Evolutionary conservation across 1,139 yeast genomes (phyloP).

Genomic region (Pichia sp.): DNA sequence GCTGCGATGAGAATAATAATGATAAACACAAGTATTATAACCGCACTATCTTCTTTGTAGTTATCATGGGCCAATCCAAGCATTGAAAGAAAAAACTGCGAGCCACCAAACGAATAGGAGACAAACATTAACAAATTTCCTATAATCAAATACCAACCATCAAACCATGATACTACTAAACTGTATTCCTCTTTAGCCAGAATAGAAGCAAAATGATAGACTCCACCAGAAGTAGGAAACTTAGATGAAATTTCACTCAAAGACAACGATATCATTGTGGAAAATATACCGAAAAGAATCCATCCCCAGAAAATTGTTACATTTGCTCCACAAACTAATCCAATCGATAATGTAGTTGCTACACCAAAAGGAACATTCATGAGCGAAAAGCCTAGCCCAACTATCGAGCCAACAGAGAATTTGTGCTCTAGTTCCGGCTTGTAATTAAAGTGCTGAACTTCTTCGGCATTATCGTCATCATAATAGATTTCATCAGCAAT

Average conservation of each 20-base stretch:
- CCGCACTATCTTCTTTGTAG: constrained; percentile 48
- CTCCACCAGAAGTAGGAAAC: constrained; percentile 68
- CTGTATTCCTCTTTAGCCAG: constrained; percentile 52
- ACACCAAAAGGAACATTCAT: constrained; percentile 78
- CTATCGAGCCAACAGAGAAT: constrained; percentile 56
- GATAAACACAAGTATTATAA: constrained; percentile 52
- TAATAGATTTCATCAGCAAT: constrained; percentile 25
- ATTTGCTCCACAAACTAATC: constrained; percentile 66
- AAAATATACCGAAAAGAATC: constrained; percentile 53
- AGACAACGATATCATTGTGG: constrained; percentile 56
- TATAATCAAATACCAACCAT: constrained; percentile 66
- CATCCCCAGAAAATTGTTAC: constrained; percentile 68
- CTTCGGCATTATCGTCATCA: constrained; percentile 45
- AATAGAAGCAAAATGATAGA: constrained; percentile 69
- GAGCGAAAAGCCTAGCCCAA: constrained; percentile 66
- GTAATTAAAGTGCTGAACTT: constrained; percentile 62
- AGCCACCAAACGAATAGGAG: constrained; percentile 65
- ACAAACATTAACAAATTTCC: constrained; percentile 76
- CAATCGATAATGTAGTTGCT: constrained; percentile 62
- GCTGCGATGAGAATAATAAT: constrained; percentile 52
- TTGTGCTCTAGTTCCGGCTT: constrained; percentile 63
- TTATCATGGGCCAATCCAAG: constrained; percentile 53
- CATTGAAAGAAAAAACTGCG: constrained; percentile 61
- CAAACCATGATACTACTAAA: constrained; percentile 56
- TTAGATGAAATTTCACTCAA: constrained; percentile 67